Evolutionary conservation across 2,329 filamentous ascomycete species (phyloP).

Genomic region (Domatiomyces globalis): DNA sequence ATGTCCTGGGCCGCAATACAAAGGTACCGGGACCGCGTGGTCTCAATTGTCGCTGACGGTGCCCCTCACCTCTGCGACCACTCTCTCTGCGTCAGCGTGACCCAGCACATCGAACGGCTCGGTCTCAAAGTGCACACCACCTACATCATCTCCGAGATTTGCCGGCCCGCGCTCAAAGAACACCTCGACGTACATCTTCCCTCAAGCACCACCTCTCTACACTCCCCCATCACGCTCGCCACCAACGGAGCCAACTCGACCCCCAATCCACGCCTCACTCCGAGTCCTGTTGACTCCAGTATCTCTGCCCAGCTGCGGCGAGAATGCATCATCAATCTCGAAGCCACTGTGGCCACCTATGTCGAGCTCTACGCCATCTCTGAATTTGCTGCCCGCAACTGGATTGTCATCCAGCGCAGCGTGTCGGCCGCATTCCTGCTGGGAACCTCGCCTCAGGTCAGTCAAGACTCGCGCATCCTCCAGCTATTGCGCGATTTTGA

Average conservation of each 20-base stretch:
- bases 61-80: slow-evolving; percentile 43
- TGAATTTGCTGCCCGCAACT: slow-evolving; percentile 31
- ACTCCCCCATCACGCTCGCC: slow-evolving; percentile 10
- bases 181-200: slow-evolving; percentile 27
- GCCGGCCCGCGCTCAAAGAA: slow-evolving; percentile 45
- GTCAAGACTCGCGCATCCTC: slow-evolving; percentile 27
- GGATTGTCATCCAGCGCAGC: slow-evolving; percentile 34
- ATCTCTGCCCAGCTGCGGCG: slow-evolving; percentile 29
- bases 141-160: slow-evolving; percentile 49
- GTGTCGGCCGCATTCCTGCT: slow-evolving; percentile 35
- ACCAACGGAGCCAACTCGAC: slow-evolving; percentile 7
- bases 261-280: slow-evolving; percentile 6
- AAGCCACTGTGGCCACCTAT: slow-evolving; percentile 45
- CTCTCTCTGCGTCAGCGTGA: slow-evolving; percentile 27
- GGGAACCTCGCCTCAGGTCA: slow-evolving; percentile 32
- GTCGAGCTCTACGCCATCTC: slow-evolving; percentile 38
- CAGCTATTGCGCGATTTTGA: slow-evolving; percentile 30
- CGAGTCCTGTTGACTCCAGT: slow-evolving; percentile 6
- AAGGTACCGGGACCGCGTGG: slow-evolving; percentile 43
- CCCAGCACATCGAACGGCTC: slow-evolving; percentile 45
- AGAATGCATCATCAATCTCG: slow-evolving; percentile 42
- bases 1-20: slow-evolving; percentile 42
- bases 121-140: slow-evolving; percentile 48
- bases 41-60: slow-evolving; percentile 43
- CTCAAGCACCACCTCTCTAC: slow-evolving; percentile 6